These are phyloP conservation scores for Elongisporangium prolatum DNA, from an alignment of 352 stramenopile species.

Conservation along the genomic window DNA sequence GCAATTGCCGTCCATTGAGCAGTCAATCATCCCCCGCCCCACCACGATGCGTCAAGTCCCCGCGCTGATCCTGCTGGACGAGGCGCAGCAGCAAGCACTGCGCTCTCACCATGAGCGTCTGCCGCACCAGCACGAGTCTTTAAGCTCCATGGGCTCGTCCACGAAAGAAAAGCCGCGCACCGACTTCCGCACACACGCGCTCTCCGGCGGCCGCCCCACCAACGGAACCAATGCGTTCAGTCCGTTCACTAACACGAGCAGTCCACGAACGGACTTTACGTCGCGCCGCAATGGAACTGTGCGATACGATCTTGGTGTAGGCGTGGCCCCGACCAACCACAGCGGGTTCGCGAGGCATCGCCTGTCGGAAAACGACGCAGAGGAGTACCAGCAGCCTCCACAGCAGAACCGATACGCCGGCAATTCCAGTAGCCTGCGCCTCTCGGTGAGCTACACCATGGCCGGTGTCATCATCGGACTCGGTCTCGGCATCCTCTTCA, in stretches of 20 bases:
- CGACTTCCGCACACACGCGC: conserved; percentile 5
- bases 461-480: conserved; percentile 45
- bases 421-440: neutral
- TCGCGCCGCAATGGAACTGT: conserved; percentile 4
- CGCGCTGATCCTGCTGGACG: conserved; percentile 39
- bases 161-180: conserved; percentile 1
- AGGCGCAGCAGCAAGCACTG: conserved; percentile 63
- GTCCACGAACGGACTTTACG: conserved; percentile 44
- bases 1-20: no score
- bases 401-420: no score
- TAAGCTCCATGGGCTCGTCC: no score
- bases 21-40: no score
- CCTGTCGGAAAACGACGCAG: no score
- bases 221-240: conserved; percentile 7
- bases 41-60: no score
- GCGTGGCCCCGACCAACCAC: no score
- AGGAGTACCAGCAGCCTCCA: no score
- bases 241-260: conserved; percentile 13
- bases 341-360: no score
- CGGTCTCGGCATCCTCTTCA: conserved; percentile 44
- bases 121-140: no score
- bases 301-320: no score
- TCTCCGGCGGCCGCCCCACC: neutral
- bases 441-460: conserved; percentile 53
- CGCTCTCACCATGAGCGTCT: no score